A percentile compares a stretch with the other conserved stretches of the same genome.
These are phyloP conservation scores for Naematelia encephala DNA, from an alignment of 768 basidiomycete species.

Conservation along the genomic window DNA sequence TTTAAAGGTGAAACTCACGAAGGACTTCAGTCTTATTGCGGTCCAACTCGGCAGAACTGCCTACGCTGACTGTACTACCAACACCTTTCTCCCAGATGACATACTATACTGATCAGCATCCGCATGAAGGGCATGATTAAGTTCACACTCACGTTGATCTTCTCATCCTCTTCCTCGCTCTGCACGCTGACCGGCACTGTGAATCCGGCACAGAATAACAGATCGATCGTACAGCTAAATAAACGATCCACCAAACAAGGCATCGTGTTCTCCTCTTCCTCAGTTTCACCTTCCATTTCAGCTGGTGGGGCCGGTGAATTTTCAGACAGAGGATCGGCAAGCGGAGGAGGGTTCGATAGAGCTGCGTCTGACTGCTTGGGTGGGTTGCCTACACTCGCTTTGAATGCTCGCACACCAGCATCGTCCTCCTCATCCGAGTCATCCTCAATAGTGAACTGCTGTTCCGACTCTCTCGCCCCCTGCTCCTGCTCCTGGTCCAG, in stretches of 20 bases:
- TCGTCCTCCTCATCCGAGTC: slow-evolving; percentile 31
- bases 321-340: slow-evolving; percentile 26
- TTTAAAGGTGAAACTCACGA: slow-evolving; percentile 54
- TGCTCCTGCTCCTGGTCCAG: slow-evolving; percentile 14
- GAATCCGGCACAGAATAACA: slow-evolving; percentile 91
- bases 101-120: slow-evolving; percentile 31
- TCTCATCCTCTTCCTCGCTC: slow-evolving; percentile 37
- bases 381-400: slow-evolving; percentile 29
- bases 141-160: slow-evolving; percentile 48
- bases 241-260: slow-evolving; percentile 80
- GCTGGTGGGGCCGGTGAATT: not conserved
- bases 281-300: slow-evolving; percentile 2
- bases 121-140: not conserved
- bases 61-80: slow-evolving; percentile 76
- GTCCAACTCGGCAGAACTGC: slow-evolving; percentile 63
- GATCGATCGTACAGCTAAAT: slow-evolving; percentile 73
- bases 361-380: slow-evolving; percentile 8
- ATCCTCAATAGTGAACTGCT: slow-evolving; percentile 45
- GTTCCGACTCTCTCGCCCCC: slow-evolving; percentile 16
- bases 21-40: slow-evolving; percentile 83
- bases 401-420: slow-evolving; percentile 34
- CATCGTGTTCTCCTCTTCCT: slow-evolving; percentile 54
- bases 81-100: slow-evolving; percentile 81
- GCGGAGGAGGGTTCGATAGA: not conserved
- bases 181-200: slow-evolving; percentile 63